phyloP scores from a whole-genome alignment of 345 rosid genomes.

The Toxicodendron radicans region DNA sequence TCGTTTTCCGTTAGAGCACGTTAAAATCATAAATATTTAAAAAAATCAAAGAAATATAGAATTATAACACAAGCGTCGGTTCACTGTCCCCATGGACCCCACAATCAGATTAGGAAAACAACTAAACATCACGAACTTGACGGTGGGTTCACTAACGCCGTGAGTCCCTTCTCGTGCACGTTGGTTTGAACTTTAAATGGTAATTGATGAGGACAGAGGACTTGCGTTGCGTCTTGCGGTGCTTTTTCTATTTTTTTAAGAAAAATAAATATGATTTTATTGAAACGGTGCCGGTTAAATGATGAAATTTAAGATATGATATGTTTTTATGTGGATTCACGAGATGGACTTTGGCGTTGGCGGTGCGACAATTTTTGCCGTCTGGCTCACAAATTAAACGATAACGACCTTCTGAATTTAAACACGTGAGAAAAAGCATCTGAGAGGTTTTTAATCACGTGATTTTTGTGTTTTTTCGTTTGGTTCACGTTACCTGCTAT shows the following conservation, averaged over 20 bases:
- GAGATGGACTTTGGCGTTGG: slow-evolving; percentile 9
- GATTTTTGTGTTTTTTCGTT: background rate
- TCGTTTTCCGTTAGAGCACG: no score
- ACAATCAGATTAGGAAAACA: background rate
- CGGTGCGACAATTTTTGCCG: slow-evolving; percentile 7
- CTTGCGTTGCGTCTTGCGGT: no score
- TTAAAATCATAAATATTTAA: no score
- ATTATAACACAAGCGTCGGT: no score
- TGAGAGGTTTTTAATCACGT: background rate
- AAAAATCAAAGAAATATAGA: no score
- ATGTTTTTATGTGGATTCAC: background rate
- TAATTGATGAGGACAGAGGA: background rate
- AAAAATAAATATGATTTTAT: no score
- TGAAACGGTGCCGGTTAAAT: background rate
- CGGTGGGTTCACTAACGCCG: background rate
- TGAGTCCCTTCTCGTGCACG: background rate
- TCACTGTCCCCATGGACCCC: background rate
- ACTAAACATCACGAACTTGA: background rate
- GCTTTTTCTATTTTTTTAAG: background rate
- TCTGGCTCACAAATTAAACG: background rate
- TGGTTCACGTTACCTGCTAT: background rate
- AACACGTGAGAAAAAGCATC: background rate
- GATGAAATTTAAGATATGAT: background rate
- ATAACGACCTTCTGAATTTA: background rate
- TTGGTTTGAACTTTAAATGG: no score